Percentiles rank a stretch among this genome's conserved stretches.
These are phyloP conservation scores for Rhodomyrtus psidioides DNA, from an alignment of 441 rosid genomes.

Conservation along the genomic window DNA sequence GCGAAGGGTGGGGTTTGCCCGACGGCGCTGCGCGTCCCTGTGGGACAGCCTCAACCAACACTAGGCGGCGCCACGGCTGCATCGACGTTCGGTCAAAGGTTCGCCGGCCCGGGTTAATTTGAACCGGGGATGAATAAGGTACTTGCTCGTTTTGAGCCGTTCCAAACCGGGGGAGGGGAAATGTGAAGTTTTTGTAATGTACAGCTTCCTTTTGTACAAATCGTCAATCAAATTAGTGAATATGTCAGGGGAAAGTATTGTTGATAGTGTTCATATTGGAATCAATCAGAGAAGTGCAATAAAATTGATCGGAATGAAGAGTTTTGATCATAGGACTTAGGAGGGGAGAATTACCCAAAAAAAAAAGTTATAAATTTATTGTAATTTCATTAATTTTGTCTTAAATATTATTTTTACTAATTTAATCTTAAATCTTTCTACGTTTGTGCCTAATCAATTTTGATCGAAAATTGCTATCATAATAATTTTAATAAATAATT, in stretches of 20 bases:
- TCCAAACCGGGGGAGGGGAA: neutral
- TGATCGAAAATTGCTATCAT: no score
- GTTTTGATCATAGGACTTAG: no score
- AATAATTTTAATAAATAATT: no score
- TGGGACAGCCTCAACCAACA: neutral
- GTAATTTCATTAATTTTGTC: no score
- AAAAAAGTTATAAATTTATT: no score
- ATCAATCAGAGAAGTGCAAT: neutral
- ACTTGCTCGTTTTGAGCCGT: neutral
- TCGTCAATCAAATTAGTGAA: neutral
- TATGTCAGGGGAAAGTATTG: neutral
- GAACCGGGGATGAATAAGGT: neutral
- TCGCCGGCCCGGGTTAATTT: neutral
- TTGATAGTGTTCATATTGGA: neutral
- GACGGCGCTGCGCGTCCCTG: constrained; percentile 11
- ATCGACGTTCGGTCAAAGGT: neutral
- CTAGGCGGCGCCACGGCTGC: neutral
- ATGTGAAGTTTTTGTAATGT: neutral
- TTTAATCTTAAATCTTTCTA: no score
- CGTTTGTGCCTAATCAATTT: no score
- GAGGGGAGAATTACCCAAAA: no score
- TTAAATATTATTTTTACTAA: no score
- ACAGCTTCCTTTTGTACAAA: neutral
- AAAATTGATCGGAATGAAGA: neutral
- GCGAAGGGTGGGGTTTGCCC: constrained; percentile 37